Evolutionary conservation across 768 basidiomycete genomes (phyloP).

Genomic region (Lenzites betulinus): DNA sequence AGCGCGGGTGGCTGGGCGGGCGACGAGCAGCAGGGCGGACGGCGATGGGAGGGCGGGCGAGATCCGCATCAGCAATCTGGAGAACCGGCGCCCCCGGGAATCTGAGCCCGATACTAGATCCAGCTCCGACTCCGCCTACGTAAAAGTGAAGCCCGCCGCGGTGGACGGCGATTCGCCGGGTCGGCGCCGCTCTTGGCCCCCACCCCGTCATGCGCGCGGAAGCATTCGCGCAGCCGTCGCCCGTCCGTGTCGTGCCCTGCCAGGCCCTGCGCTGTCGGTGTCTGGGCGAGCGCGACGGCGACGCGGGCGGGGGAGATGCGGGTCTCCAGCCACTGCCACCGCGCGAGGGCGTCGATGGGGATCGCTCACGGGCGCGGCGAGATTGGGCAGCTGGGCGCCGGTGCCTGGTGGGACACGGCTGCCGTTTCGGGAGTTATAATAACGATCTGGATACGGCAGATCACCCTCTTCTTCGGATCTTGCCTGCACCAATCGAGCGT

Average conservation of each 20-base stretch:
- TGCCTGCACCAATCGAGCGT: conserved; percentile 12
- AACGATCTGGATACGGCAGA: conserved; percentile 25
- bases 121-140: conserved; percentile 21
- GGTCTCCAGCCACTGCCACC: conserved; percentile 15
- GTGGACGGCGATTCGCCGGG: conserved; percentile 32
- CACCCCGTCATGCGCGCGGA: conserved; percentile 8
- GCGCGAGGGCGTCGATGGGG: neutral
- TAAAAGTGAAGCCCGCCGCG: conserved; percentile 31
- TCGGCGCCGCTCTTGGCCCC: conserved; percentile 25
- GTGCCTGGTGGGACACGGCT: conserved; percentile 22
- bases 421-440: conserved; percentile 19
- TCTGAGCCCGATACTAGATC: conserved; percentile 35
- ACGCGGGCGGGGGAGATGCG: neutral
- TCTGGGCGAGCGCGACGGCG: neutral
- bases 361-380: conserved; percentile 2
- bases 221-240: neutral
- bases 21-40: conserved; percentile 10
- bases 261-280: neutral
- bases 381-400: conserved; percentile 23
- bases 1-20: too few relatives aligned
- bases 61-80: conserved; percentile 34
- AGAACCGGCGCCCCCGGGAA: conserved; percentile 33
- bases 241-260: neutral
- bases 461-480: conserved; percentile 24
- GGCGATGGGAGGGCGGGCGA: conserved; percentile 19